These are phyloP conservation scores for Trapa incisa DNA, from an alignment of 345 rosid species.

Conservation along the genomic window DNA sequence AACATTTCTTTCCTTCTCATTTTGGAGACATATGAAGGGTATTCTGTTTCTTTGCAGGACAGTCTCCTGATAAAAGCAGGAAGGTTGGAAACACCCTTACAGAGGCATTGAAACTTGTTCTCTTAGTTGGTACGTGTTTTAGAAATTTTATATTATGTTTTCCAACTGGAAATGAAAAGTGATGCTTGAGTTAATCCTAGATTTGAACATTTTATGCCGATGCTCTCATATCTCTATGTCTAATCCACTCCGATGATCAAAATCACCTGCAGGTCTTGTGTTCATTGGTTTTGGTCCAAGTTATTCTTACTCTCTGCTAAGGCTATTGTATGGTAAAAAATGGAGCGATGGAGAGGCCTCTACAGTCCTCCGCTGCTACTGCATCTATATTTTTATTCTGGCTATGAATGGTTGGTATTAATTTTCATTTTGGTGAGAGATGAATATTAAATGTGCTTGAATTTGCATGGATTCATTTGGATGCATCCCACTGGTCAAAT, in stretches of 20 bases:
- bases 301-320: conserved; percentile 80
- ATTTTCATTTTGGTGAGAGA: background rate
- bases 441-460: background rate
- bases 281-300: conserved; percentile 96
- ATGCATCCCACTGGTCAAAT: background rate
- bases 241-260: background rate
- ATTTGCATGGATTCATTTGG: background rate
- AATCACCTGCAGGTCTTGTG: conserved; percentile 17
- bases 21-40: background rate
- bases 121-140: conserved; percentile 48
- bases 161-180: background rate
- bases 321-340: conserved; percentile 74
- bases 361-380: conserved; percentile 63
- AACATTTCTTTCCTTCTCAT: background rate
- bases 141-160: background rate
- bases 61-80: conserved; percentile 36
- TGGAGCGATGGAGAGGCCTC: conserved; percentile 99
- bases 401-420: conserved; percentile 20
- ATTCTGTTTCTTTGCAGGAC: conserved; percentile 31
- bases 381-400: conserved; percentile 54
- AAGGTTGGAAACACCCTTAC: conserved; percentile 43
- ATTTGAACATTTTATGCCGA: background rate
- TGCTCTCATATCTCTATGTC: background rate
- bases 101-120: conserved; percentile 75
- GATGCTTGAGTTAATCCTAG: background rate